Percentiles rank a stretch among this genome's conserved stretches.
Evolutionary conservation across 2,329 filamentous ascomycete genomes (phyloP).

Genomic region (Sarocladiaceae sp.): DNA sequence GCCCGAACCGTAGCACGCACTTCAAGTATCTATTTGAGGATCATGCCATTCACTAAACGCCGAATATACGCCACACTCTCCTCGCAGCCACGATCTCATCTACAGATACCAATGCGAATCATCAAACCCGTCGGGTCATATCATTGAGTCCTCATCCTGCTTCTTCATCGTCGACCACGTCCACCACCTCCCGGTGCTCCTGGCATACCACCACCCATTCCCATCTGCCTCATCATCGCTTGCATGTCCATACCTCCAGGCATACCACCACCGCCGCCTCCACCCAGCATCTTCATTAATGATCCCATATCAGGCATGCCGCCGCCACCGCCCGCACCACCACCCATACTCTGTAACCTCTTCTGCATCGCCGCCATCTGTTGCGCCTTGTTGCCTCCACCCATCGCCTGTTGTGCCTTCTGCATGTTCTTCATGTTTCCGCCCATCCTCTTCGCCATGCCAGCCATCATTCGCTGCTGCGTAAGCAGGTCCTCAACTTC

Average conservation of each 20-base stretch:
- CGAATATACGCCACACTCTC: too few species aligned
- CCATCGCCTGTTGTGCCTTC: slow-evolving; percentile 83
- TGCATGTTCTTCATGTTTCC: slow-evolving; percentile 98
- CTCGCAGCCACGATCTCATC: too few species aligned
- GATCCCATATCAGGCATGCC: slow-evolving; percentile 77
- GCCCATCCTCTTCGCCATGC: slow-evolving; percentile 99
- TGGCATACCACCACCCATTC: slow-evolving; percentile 42
- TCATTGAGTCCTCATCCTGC: too few species aligned
- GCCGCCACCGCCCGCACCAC: slow-evolving; percentile 40
- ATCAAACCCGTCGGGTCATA: too few species aligned
- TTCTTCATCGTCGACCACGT: slow-evolving; percentile 23
- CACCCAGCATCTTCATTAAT: slow-evolving; percentile 88
- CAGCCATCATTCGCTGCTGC: slow-evolving; percentile 97
- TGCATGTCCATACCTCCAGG: slow-evolving; percentile 65
- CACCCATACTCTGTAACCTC: slow-evolving; percentile 85
- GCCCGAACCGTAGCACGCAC: too few species aligned
- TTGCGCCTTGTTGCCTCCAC: slow-evolving; percentile 82
- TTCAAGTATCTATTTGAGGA: too few species aligned
- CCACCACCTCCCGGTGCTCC: slow-evolving; percentile 25
- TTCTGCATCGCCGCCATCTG: slow-evolving; percentile 98
- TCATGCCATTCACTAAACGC: too few species aligned
- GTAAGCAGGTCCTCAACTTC: slow-evolving; percentile 97
- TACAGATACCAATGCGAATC: too few species aligned
- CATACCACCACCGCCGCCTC: slow-evolving; percentile 46
- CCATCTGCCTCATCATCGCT: slow-evolving; percentile 71